Conservation (phyloP, 192 early-diverging fungal species). For the Lobosporangium transversale region DNA sequence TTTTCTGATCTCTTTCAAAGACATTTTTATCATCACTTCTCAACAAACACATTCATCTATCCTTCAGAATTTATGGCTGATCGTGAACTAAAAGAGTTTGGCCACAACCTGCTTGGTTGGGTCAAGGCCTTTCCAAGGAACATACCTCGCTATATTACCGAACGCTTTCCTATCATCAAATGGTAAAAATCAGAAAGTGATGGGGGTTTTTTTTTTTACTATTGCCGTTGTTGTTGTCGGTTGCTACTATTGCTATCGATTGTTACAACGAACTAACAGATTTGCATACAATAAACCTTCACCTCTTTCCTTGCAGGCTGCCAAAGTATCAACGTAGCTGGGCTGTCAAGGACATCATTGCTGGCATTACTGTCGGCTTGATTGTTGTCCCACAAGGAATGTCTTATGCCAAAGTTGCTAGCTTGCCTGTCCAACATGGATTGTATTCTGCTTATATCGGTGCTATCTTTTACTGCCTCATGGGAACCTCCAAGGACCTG, state of each 20-base stretch:
- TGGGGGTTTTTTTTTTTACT: background rate
- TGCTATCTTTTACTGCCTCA: slow-evolving; percentile 71
- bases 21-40: background rate
- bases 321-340: slow-evolving; percentile 52
- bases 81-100: slow-evolving; percentile 34
- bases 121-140: slow-evolving; percentile 36
- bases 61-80: too few species aligned
- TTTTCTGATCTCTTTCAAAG: background rate
- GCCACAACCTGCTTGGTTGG: slow-evolving; percentile 28
- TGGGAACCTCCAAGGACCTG: slow-evolving; percentile 81
- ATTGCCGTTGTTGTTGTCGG: background rate
- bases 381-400: slow-evolving; percentile 79
- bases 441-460: slow-evolving; percentile 79
- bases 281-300: background rate
- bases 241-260: background rate
- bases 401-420: slow-evolving; percentile 79
- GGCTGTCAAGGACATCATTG: slow-evolving; percentile 66
- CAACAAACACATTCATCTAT: too few species aligned
- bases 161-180: slow-evolving; percentile 46
- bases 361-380: slow-evolving; percentile 77
- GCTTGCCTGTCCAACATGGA: slow-evolving; percentile 74
- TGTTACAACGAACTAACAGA: background rate
- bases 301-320: slow-evolving; percentile 12
- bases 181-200: slow-evolving; percentile 24
- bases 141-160: slow-evolving; percentile 24